These are phyloP conservation scores for Keithomyces neogunnii DNA, from an alignment of 2,329 filamentous ascomycete genomes.

Conservation along the genomic window DNA sequence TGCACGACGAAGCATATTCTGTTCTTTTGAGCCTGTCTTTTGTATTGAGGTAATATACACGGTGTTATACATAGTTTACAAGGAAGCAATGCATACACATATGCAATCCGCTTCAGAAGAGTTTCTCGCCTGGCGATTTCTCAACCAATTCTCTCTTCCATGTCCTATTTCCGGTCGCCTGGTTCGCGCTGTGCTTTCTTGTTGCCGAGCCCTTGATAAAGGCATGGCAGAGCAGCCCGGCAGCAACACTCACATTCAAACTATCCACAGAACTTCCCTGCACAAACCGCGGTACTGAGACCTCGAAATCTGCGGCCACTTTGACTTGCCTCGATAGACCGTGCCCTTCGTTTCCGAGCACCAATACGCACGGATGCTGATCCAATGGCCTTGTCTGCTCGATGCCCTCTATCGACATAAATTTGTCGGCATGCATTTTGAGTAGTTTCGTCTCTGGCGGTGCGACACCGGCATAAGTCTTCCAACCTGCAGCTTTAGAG, in stretches of 20 bases:
- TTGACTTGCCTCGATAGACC: slow-evolving; percentile 60
- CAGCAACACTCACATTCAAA: slow-evolving; percentile 86
- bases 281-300: slow-evolving; percentile 54
- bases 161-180: no score
- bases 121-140: neutral
- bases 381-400: slow-evolving; percentile 44
- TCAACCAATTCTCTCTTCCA: neutral
- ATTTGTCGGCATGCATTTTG: slow-evolving; percentile 28
- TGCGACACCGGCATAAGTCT: slow-evolving; percentile 67
- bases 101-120: neutral
- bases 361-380: slow-evolving; percentile 62
- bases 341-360: slow-evolving; percentile 75
- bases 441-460: slow-evolving; percentile 27
- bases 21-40: no score
- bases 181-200: neutral
- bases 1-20: no score
- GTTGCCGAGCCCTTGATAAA: slow-evolving; percentile 43
- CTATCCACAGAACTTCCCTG: slow-evolving; percentile 63
- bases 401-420: slow-evolving; percentile 41
- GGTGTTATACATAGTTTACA: no score
- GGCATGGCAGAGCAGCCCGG: slow-evolving; percentile 63
- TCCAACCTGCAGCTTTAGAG: slow-evolving; percentile 69
- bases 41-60: no score
- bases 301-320: slow-evolving; percentile 54
- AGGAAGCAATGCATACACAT: no score